A percentile compares a stretch with the other conserved stretches of the same genome.
Conservation (phyloP, 1,284 basidiomycete species). For the Puccinia novopanici region DNA sequence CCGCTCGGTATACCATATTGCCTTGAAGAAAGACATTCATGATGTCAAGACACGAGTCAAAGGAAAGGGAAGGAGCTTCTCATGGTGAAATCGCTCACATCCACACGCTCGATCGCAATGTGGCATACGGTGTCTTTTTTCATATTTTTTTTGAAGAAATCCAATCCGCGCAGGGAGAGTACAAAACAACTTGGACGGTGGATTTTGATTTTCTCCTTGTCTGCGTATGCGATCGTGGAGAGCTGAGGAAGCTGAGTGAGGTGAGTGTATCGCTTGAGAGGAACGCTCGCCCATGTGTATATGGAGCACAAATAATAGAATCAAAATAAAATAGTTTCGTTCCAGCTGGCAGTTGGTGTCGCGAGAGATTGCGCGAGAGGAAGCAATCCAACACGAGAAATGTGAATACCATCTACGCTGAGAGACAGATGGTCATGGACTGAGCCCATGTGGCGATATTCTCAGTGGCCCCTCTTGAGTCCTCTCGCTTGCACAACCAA, state of each 20-base stretch:
- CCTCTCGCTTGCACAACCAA: background rate
- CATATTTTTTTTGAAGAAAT: background rate
- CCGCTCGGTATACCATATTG: background rate
- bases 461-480: background rate
- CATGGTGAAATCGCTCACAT: no score
- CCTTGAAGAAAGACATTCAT: background rate
- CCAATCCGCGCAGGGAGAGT: slow-evolving; percentile 1
- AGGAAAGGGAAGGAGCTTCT: background rate
- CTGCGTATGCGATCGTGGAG: background rate
- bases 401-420: no score
- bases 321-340: no score
- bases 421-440: no score
- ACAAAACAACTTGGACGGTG: background rate
- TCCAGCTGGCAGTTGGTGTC: no score
- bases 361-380: no score
- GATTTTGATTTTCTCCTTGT: background rate
- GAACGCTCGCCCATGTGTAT: no score
- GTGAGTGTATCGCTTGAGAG: background rate
- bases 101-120: background rate
- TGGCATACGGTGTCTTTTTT: background rate
- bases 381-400: no score
- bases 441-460: no score
- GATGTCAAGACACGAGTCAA: background rate
- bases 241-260: background rate
- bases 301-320: background rate